Percentiles rank a stretch among this genome's conserved stretches.
Evolutionary conservation across 345 rosid genomes (phyloP).

Genomic region (Populus deltoides): DNA sequence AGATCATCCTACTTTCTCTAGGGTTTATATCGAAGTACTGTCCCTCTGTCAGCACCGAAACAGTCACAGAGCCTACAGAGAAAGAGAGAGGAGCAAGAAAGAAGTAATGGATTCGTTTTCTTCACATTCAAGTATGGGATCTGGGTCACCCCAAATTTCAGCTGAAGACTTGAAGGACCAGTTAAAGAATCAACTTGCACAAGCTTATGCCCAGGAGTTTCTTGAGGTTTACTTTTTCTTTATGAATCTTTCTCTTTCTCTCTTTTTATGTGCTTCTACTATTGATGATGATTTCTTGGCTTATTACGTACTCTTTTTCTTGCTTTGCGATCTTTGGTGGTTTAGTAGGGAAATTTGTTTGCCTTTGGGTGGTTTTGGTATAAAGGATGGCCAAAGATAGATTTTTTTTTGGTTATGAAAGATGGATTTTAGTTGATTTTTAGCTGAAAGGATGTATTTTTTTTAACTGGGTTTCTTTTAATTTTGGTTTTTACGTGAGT

Average conservation of each 20-base stretch:
- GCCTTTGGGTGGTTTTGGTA: neutral
- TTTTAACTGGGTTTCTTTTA: neutral
- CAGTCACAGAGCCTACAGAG: neutral
- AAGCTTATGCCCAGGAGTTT: slow-evolving; percentile 79
- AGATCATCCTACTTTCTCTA: neutral
- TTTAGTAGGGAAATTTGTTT: neutral
- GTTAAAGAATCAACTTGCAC: slow-evolving; percentile 63
- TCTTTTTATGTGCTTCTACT: neutral
- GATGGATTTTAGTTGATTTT: neutral
- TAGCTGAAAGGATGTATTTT: neutral
- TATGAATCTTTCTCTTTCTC: neutral
- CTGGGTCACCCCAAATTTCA: slow-evolving; percentile 46
- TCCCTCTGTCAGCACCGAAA: neutral
- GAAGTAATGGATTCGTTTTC: slow-evolving; percentile 69
- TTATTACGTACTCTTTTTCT: neutral
- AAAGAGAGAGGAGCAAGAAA: neutral
- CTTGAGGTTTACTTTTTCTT: slow-evolving; percentile 44
- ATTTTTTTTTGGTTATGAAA: neutral
- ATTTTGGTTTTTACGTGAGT: neutral
- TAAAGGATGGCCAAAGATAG: neutral
- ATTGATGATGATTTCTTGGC: neutral
- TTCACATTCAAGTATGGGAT: slow-evolving; percentile 39
- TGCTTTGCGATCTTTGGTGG: neutral
- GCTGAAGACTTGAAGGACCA: slow-evolving; percentile 63
- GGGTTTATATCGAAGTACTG: neutral